phyloP scores from a whole-genome alignment of 768 basidiomycete species.

The Sutorius australiensis region DNA sequence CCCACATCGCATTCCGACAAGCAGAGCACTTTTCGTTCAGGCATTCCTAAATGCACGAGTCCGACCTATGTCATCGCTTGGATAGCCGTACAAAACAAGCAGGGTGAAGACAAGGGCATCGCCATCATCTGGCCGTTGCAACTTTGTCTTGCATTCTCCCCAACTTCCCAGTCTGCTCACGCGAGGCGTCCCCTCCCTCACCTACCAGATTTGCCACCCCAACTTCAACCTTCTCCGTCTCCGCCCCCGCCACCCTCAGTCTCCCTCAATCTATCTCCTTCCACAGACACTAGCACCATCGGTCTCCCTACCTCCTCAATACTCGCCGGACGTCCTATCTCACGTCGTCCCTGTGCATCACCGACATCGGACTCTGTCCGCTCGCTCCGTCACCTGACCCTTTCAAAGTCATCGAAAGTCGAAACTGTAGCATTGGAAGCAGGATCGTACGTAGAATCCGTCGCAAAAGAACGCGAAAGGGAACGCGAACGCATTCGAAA shows the following conservation, averaged over 20 bases:
- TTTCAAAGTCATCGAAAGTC: slow-evolving; percentile 48
- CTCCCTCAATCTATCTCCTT: slow-evolving; percentile 19
- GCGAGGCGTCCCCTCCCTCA: slow-evolving; percentile 44
- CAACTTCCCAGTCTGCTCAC: slow-evolving; percentile 34
- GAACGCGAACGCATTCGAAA: slow-evolving; percentile 71
- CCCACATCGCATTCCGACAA: slow-evolving; percentile 15
- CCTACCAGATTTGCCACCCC: slow-evolving; percentile 62
- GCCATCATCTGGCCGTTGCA: slow-evolving; percentile 67
- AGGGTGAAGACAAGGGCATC: slow-evolving; percentile 77
- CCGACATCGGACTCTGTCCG: slow-evolving; percentile 38
- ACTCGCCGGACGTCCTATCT: slow-evolving; percentile 26
- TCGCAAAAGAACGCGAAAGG: slow-evolving; percentile 71
- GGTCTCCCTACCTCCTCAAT: slow-evolving; percentile 5
- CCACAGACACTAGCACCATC: slow-evolving; percentile 3
- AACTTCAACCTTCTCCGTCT: slow-evolving; percentile 54
- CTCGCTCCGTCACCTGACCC: slow-evolving; percentile 50
- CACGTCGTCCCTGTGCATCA: slow-evolving; percentile 32
- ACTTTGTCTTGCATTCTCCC: slow-evolving; percentile 50
- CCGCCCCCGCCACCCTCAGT: slow-evolving; percentile 36
- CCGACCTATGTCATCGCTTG: slow-evolving; percentile 61
- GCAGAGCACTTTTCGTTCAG: slow-evolving; percentile 19
- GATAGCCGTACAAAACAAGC: slow-evolving; percentile 71
- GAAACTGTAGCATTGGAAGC: slow-evolving; percentile 56
- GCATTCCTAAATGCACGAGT: slow-evolving; percentile 13
- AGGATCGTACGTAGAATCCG: slow-evolving; percentile 67